A percentile compares a stretch with the other conserved stretches of the same genome.
Conservation (phyloP, 257 asterid genomes). For the Nicotiana tabacum region DNA sequence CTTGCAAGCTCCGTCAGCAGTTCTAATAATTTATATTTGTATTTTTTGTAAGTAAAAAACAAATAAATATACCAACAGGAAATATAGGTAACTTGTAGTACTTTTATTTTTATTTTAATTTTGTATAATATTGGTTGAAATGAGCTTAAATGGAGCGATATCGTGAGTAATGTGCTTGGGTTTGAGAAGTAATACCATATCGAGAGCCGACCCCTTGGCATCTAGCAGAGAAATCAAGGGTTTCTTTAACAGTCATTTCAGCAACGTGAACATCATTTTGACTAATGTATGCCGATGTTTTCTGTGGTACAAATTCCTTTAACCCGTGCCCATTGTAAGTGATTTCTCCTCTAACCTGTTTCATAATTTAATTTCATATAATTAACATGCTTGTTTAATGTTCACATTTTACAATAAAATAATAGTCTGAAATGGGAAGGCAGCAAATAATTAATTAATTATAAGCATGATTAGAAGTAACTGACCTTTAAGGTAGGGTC, state of each 20-base stretch:
- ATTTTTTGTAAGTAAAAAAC: background rate
- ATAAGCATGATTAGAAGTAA: background rate
- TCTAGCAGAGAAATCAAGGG: conserved; percentile 86
- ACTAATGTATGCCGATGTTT: conserved; percentile 93
- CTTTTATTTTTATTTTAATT: too few species aligned
- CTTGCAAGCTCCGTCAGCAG: conserved; percentile 49
- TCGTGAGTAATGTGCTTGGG: too few species aligned
- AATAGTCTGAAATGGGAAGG: background rate
- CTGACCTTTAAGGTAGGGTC: conserved; percentile 45
- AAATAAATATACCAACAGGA: background rate
- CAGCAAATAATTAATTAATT: background rate
- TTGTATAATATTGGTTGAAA: too few species aligned
- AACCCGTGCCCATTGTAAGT: conserved; percentile 76
- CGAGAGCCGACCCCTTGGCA: conserved; percentile 91
- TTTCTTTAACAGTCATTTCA: conserved; percentile 96
- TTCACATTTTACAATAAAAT: background rate
- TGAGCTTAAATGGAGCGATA: background rate
- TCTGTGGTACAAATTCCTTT: conserved; percentile 71
- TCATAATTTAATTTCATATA: background rate
- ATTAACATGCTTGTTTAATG: background rate
- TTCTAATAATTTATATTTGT: conserved; percentile 20
- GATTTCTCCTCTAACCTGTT: conserved; percentile 66
- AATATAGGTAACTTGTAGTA: too few species aligned
- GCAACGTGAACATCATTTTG: conserved; percentile 91
- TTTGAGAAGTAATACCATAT: conserved; percentile 43